Base-by-base conservation (phyloP, 495 filamentous ascomycete species). In the Penicillium cinerascens region DNA sequence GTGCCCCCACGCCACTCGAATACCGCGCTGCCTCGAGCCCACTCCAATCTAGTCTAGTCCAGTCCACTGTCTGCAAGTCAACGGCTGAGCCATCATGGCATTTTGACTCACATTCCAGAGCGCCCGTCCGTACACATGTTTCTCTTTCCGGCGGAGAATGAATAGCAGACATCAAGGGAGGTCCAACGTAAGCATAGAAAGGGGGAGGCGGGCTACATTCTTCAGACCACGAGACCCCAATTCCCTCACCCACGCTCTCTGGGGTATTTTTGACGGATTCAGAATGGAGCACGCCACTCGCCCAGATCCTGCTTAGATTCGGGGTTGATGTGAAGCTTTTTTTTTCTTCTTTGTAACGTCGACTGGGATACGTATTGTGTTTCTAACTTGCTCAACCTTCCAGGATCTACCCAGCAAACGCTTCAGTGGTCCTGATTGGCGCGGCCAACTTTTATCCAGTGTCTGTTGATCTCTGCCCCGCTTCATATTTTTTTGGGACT, bases 151-250 rank as follows among this genome's bases (percentile, higher is more conserved):
- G n/a, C n/a, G 36, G 26, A 45, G 55, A 57, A 57, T 57, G 55
- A 25, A 40, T 44, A 18, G 35, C 21, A 23, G 16, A 38, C 2
- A 6, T 6, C 44, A 38, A 47, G 33, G 44, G 29, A 10, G 26
- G 42, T 45, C 21, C 20, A 39, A 18, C 22, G 36, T 36, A 21
- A 39, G 27, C 36, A 37, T 40, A 26, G 25, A 49, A 39, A 49
- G 46, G 45, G 46, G 46, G 46, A 49, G 18, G 35, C 37, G 44
- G 42, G 29, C 35, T 25, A 41, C 55, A 57, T 57, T 53, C 55
- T 23, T 35, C 1, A 44, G 33, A 26, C 10, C 40, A 52, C 25
- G 22, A 40, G 47, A 52, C 39, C 38, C 25, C 37, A 23, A 23
- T 6, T 3, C n/a, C 21, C 11, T 7, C 21, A 46, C 17, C 29